Base-by-base conservation (phyloP, 371 early-diverging fungal species). In the Mucor irregularis region DNA sequence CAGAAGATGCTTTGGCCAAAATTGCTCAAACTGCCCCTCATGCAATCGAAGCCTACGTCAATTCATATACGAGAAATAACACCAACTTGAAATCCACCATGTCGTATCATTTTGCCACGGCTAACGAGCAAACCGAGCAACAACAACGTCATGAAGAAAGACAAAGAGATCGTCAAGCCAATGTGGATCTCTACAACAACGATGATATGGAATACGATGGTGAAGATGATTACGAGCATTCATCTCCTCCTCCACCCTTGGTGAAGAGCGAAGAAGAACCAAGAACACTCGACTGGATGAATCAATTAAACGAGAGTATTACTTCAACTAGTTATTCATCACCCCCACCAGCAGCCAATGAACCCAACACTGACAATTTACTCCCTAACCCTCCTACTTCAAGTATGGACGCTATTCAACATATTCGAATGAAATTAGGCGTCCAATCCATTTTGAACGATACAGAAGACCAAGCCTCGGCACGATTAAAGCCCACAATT, bases 1-100 rank as follows among this genome's bases (percentile, higher is more conserved):
- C 62, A 13, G 68, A 64, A 43, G 68, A 67, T 33, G 55, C 56
- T 3, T 34, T 74, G 26, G 29, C 46, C 14, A 53, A 68, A 11
- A 74, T 74, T 50, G 71, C 70, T 13, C 56, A 65, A 24, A 62
- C 61, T 28, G 46, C 66, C 11, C 74, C 74, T 4, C 74, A 74
- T 53, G 66, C 71, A 2, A 70, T 70, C 22, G 70, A 74, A 43
- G 70, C 71, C 1, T 70, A 74, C 37, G 71, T 74, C n/a, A 74
- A 70, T 42, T 60, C 74, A 0, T 74, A 74, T 39, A 70, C 71
- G 3, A 62, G 52, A 30, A 74, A 74, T 47, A 74, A 74, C 37
- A 49, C 53, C 21, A 53, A 63, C 24, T 39, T 70, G 10, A 74
- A 74, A 40, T 61, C 68, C 1, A 71, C 72, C 5, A 71, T 71